Conservation (phyloP, 805 yeast genomes). For the Yarrowia deformans region DNA sequence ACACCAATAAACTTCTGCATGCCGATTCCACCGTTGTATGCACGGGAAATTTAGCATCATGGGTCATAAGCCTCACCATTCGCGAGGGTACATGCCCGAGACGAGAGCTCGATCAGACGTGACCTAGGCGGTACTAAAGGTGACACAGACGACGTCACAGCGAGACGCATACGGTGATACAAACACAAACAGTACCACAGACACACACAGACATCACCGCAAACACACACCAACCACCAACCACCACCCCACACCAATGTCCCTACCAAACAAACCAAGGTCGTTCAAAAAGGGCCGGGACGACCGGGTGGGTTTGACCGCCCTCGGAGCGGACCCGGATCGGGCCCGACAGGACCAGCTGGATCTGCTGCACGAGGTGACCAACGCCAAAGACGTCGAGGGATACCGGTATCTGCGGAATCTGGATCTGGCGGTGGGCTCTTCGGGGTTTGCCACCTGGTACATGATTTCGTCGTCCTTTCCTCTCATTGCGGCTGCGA, state of each 20-base stretch:
- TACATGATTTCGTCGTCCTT: constrained; percentile 69
- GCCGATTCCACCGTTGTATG: constrained; percentile 11
- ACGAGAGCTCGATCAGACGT: too few relatives aligned
- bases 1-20: constrained; percentile 12
- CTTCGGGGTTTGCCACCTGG: constrained; percentile 55
- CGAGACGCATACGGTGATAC: too few relatives aligned
- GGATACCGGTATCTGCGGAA: constrained; percentile 13
- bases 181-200: too few relatives aligned
- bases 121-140: too few relatives aligned
- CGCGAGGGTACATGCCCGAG: neutral
- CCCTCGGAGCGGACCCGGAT: constrained; percentile 6
- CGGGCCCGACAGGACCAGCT: constrained; percentile 15
- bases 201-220: too few relatives aligned
- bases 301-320: constrained; percentile 24
- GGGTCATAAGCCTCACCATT: constrained; percentile 10
- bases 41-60: neutral
- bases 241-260: neutral
- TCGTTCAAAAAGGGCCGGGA: constrained; percentile 28
- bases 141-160: too few relatives aligned
- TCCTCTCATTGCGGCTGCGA: constrained; percentile 77
- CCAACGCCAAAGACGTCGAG: constrained; percentile 31
- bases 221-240: too few relatives aligned
- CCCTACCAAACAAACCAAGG: constrained; percentile 8
- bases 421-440: constrained; percentile 39
- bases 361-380: constrained; percentile 18